Conservation (phyloP, 257 asterid genomes). For the Solanum megistacrolobum region DNA sequence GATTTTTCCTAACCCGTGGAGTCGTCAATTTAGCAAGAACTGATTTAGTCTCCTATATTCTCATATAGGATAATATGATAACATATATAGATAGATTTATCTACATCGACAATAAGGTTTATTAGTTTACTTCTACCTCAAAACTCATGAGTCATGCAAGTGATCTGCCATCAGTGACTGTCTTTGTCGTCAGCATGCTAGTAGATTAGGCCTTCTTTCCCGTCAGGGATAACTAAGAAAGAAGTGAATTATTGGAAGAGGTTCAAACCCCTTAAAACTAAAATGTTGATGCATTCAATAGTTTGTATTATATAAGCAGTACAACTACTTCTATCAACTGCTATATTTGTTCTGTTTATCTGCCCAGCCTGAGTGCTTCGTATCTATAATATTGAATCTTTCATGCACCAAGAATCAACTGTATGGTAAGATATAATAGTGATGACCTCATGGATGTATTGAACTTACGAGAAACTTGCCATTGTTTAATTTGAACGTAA, state of each 20-base stretch:
- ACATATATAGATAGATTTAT: background rate
- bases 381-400: background rate
- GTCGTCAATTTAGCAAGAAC: background rate
- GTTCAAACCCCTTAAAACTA: background rate
- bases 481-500: background rate
- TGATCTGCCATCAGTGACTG: background rate
- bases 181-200: background rate
- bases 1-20: background rate
- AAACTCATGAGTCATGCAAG: background rate
- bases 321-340: background rate
- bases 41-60: background rate
- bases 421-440: background rate
- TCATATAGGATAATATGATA: background rate
- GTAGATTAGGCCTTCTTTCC: background rate
- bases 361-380: background rate
- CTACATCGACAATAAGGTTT: background rate
- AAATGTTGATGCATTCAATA: background rate
- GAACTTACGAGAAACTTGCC: background rate
- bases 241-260: background rate
- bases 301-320: background rate
- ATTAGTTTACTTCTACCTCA: background rate
- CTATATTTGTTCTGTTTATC: background rate
- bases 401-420: background rate
- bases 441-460: background rate
- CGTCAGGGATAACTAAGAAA: background rate